These are phyloP conservation scores for Singerocomus rubriflavus DNA, from an alignment of 1,284 basidiomycete species.

Conservation along the genomic window DNA sequence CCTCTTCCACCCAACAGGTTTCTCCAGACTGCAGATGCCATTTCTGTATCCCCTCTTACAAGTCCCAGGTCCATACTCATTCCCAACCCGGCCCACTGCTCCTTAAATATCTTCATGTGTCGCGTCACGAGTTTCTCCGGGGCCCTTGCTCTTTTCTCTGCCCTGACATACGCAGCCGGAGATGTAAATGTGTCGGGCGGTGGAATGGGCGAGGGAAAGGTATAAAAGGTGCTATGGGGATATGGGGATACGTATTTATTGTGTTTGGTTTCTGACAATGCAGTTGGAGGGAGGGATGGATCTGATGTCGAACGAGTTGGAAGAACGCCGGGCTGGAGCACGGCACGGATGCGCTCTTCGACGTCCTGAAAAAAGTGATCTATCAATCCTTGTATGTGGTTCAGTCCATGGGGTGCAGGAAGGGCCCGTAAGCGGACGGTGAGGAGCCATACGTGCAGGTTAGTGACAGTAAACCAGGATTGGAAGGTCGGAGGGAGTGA, in stretches of 20 bases:
- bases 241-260: constrained; percentile 25
- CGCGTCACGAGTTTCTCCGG: constrained; percentile 81
- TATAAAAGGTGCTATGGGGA: constrained; percentile 45
- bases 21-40: constrained; percentile 89
- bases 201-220: constrained; percentile 41
- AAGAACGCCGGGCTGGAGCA: constrained; percentile 61
- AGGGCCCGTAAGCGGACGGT: constrained; percentile 87
- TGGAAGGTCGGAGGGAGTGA: constrained; percentile 92
- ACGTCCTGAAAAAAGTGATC: constrained; percentile 97
- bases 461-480: constrained; percentile 95
- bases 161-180: constrained; percentile 24
- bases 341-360: constrained; percentile 84
- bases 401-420: constrained; percentile 59
- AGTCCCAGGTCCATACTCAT: constrained; percentile 83
- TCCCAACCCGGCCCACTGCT: constrained; percentile 88
- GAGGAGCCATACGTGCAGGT: constrained; percentile 91
- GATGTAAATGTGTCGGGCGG: constrained; percentile 24
- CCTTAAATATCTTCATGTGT: constrained; percentile 90
- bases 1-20: constrained; percentile 85
- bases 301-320: constrained; percentile 22
- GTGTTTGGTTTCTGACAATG: constrained; percentile 30
- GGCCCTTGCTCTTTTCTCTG: constrained; percentile 46
- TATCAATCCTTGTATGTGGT: constrained; percentile 79
- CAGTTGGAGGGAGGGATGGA: constrained; percentile 34
- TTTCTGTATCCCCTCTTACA: constrained; percentile 68